Evolutionary conservation across 2,329 filamentous ascomycete species (phyloP).

Genomic region (Didymella exigua): DNA sequence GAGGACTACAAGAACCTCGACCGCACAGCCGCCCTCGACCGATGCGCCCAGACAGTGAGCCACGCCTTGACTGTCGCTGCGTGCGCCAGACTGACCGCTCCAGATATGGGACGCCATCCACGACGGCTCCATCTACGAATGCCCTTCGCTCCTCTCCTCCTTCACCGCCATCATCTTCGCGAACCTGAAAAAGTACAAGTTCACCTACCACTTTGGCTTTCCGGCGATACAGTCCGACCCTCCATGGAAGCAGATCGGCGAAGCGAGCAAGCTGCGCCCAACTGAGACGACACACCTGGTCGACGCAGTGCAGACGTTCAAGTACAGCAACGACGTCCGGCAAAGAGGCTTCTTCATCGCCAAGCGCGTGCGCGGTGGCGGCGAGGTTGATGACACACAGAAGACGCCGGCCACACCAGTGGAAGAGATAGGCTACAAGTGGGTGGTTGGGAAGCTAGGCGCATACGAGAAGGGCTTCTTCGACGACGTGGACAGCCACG

Average conservation of each 20-base stretch:
- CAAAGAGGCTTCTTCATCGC: slow-evolving; percentile 97
- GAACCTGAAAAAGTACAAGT: slow-evolving; percentile 95
- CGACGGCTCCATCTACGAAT: slow-evolving; percentile 94
- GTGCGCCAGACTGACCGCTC: slow-evolving; percentile 27
- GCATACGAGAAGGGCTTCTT: slow-evolving; percentile 90
- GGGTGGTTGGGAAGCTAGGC: slow-evolving; percentile 77
- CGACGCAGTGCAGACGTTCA: slow-evolving; percentile 85
- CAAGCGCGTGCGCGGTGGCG: slow-evolving; percentile 65
- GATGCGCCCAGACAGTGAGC: slow-evolving; percentile 76
- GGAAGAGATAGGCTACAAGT: slow-evolving; percentile 69
- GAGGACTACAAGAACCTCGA: slow-evolving; percentile 89
- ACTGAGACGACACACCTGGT: slow-evolving; percentile 79
- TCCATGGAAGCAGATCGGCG: slow-evolving; percentile 66
- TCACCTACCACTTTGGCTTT: slow-evolving; percentile 98
- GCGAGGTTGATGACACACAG: slow-evolving; percentile 36
- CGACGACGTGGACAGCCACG: slow-evolving; percentile 68
- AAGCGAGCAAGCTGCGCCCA: slow-evolving; percentile 58
- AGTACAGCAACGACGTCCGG: slow-evolving; percentile 76
- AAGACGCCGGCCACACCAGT: slow-evolving; percentile 59
- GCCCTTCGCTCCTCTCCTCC: slow-evolving; percentile 86
- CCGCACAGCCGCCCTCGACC: slow-evolving; percentile 76
- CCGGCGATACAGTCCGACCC: slow-evolving; percentile 90
- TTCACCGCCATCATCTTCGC: slow-evolving; percentile 91
- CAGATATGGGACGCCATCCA: slow-evolving; percentile 97
- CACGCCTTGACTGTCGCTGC: not conserved